Evolutionary conservation across 768 basidiomycete genomes (phyloP).

Genomic region (Amanita inopinata): DNA sequence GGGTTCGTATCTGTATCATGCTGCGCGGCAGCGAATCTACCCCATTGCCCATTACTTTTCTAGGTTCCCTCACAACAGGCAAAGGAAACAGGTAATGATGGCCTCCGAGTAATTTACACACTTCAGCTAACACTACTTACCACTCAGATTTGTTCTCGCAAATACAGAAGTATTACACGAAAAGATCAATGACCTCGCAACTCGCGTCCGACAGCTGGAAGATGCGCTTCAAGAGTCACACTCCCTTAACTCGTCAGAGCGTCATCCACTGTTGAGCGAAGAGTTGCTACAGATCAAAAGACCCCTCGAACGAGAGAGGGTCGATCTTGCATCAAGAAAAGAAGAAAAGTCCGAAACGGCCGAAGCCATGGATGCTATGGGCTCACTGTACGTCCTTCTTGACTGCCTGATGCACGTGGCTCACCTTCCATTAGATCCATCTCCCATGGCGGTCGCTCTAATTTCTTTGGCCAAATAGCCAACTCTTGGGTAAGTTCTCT

Average conservation of each 20-base stretch:
- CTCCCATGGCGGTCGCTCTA: constrained; percentile 49
- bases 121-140: constrained; percentile 5
- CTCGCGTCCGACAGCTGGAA: constrained; percentile 58
- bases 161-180: constrained; percentile 64
- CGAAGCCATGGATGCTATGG: constrained; percentile 55
- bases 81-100: constrained; percentile 54
- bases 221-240: constrained; percentile 53
- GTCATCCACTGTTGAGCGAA: constrained; percentile 50
- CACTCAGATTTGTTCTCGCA: constrained; percentile 53
- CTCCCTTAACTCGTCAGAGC: constrained; percentile 31
- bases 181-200: constrained; percentile 51
- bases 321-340: constrained; percentile 25
- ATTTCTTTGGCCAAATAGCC: constrained; percentile 57
- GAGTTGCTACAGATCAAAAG: constrained; percentile 57
- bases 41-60: constrained; percentile 10
- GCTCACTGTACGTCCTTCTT: constrained; percentile 42
- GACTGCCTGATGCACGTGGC: constrained; percentile 4
- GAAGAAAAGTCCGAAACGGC: constrained; percentile 37
- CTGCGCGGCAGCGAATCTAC: constrained; percentile 8
- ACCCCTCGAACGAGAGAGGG: constrained; percentile 53
- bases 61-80: constrained; percentile 63
- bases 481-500: constrained; percentile 52
- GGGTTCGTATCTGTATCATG: constrained; percentile 26
- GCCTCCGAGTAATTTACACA: constrained; percentile 2
- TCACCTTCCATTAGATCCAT: constrained; percentile 35